phyloP scores from a whole-genome alignment of 75 land plant species.

The Chamaecyparis obtusa region DNA sequence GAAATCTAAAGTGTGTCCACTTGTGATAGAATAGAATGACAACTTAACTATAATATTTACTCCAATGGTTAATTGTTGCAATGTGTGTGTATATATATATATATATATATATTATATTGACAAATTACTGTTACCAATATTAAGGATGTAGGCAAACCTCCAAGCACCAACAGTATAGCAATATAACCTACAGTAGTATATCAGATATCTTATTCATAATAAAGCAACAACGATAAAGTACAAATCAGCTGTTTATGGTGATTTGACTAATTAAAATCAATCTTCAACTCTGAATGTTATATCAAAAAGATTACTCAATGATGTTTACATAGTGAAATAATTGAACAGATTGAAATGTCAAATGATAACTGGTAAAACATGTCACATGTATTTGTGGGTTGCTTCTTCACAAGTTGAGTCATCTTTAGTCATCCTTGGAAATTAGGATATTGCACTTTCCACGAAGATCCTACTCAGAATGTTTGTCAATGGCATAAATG shows the following conservation, averaged over 20 bases:
- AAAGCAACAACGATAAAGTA: neutral
- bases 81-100: no score
- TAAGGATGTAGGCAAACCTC: neutral
- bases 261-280: neutral
- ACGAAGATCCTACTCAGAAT: neutral
- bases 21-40: no score
- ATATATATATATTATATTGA: no score
- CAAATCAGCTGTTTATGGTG: neutral
- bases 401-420: neutral
- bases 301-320: neutral
- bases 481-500: neutral
- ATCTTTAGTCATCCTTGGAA: neutral
- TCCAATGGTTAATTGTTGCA: no score
- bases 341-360: neutral
- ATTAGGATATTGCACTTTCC: neutral
- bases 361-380: neutral
- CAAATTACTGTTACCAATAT: no score
- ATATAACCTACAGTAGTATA: neutral
- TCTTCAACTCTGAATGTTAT: neutral
- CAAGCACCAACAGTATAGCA: neutral
- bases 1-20: no score
- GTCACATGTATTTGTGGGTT: neutral
- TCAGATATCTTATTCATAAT: neutral
- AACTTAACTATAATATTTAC: no score
- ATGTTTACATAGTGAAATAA: neutral